Conservation (phyloP, 2,329 filamentous ascomycete genomes). For the Diaporthe citri region DNA sequence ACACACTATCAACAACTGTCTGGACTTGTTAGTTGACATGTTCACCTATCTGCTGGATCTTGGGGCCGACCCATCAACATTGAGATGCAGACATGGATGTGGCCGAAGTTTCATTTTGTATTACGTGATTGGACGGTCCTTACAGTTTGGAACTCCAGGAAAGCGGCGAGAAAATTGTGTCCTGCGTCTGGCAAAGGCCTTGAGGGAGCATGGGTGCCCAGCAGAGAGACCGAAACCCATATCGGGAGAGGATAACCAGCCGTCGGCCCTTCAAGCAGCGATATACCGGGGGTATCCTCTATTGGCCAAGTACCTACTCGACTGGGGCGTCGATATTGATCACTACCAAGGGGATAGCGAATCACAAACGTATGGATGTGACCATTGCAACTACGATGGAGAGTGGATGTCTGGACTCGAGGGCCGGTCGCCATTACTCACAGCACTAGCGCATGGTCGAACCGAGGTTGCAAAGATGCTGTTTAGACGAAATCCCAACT, state of each 20-base stretch:
- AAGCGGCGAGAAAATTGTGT: too few relatives aligned
- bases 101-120: too few relatives aligned
- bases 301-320: background rate
- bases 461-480: background rate
- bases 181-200: background rate
- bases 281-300: rapidly evolving
- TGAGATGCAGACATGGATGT: too few relatives aligned
- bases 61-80: too few relatives aligned
- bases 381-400: too few relatives aligned
- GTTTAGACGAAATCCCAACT: background rate
- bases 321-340: slow-evolving; percentile 1
- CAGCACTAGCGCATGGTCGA: rapidly evolving
- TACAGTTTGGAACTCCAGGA: too few relatives aligned
- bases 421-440: background rate
- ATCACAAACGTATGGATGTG: too few relatives aligned
- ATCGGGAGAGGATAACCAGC: rapidly evolving
- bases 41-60: background rate
- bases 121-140: too few relatives aligned
- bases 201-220: background rate
- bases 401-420: too few relatives aligned
- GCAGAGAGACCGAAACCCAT: background rate
- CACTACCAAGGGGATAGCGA: too few relatives aligned
- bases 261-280: background rate
- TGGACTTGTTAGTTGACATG: background rate
- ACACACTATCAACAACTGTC: too few relatives aligned